phyloP scores from a whole-genome alignment of 495 filamentous ascomycete genomes.

The Trichoderma erinaceum region DNA sequence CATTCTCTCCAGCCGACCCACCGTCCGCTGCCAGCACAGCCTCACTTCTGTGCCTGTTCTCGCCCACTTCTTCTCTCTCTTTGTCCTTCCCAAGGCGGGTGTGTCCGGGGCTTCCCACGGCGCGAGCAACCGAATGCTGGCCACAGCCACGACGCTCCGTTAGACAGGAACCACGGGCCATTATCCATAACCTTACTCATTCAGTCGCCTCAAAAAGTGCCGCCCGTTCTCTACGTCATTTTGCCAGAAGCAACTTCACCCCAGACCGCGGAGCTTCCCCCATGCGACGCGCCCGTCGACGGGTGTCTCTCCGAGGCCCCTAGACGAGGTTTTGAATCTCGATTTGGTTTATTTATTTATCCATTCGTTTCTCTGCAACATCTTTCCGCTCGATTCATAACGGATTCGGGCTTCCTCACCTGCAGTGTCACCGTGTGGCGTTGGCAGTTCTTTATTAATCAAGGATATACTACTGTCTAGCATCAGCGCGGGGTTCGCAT shows the following conservation, averaged over 20 bases:
- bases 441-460: background rate
- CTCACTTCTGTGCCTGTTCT: background rate
- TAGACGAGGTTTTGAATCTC: background rate
- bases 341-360: background rate
- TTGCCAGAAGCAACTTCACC: background rate
- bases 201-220: background rate
- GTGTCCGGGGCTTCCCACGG: background rate
- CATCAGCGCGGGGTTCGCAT: conserved; percentile 5
- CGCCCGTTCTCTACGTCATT: conserved; percentile 3
- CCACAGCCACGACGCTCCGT: conserved; percentile 7
- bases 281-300: conserved; percentile 14
- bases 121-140: background rate
- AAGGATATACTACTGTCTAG: background rate
- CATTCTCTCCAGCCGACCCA: too few species aligned
- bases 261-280: conserved; percentile 10
- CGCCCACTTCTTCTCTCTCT: background rate
- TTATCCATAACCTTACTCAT: background rate
- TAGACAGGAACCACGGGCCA: background rate
- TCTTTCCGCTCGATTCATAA: background rate
- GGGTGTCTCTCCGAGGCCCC: conserved; percentile 13
- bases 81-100: background rate
- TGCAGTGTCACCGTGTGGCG: background rate
- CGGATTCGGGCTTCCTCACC: background rate
- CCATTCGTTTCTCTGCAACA: background rate
- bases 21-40: too few species aligned